These are phyloP conservation scores for Blastobotrys aristatus DNA, from an alignment of 1,139 yeast species.

Conservation along the genomic window DNA sequence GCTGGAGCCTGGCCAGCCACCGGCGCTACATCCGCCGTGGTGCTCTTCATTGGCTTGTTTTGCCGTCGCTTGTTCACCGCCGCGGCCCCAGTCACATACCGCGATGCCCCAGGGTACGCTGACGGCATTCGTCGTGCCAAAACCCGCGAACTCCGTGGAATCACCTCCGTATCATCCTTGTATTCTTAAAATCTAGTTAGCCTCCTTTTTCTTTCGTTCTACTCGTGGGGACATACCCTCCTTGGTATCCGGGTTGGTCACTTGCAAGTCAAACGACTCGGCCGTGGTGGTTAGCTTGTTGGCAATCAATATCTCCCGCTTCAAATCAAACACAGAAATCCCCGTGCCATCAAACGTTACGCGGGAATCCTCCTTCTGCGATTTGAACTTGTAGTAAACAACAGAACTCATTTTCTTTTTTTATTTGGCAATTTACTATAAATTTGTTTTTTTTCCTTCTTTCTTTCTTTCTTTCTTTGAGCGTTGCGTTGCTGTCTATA, in stretches of 20 bases:
- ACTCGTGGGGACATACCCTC: slow-evolving; percentile 43
- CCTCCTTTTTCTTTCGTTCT: slow-evolving; percentile 1
- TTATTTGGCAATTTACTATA: slow-evolving; percentile 4
- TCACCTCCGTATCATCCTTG: slow-evolving; percentile 74
- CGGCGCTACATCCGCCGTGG: slow-evolving; percentile 17
- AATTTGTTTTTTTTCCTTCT: neutral
- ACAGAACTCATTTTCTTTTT: slow-evolving; percentile 67
- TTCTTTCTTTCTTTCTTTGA: neutral
- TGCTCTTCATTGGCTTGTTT: slow-evolving; percentile 17
- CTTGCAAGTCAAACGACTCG: slow-evolving; percentile 64
- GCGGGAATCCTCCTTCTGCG: slow-evolving; percentile 76
- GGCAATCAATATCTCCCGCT: slow-evolving; percentile 78
- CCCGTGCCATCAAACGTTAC: slow-evolving; percentile 95
- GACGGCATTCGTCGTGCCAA: slow-evolving; percentile 79
- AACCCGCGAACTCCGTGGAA: slow-evolving; percentile 83
- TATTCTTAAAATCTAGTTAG: slow-evolving; percentile 43
- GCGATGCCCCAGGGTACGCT: slow-evolving; percentile 45
- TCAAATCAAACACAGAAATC: slow-evolving; percentile 86
- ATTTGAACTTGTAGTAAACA: slow-evolving; percentile 79
- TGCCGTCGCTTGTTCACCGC: slow-evolving; percentile 9
- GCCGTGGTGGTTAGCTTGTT: slow-evolving; percentile 80
- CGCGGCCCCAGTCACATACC: slow-evolving; percentile 72
- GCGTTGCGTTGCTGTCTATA: neutral
- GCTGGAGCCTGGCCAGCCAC: slow-evolving; percentile 29
- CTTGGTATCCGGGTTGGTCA: slow-evolving; percentile 74